Percentiles rank a stretch among this genome's conserved stretches.
These are phyloP conservation scores for Blastobotrys elegans DNA, from an alignment of 1,139 yeast genomes.

Conservation along the genomic window DNA sequence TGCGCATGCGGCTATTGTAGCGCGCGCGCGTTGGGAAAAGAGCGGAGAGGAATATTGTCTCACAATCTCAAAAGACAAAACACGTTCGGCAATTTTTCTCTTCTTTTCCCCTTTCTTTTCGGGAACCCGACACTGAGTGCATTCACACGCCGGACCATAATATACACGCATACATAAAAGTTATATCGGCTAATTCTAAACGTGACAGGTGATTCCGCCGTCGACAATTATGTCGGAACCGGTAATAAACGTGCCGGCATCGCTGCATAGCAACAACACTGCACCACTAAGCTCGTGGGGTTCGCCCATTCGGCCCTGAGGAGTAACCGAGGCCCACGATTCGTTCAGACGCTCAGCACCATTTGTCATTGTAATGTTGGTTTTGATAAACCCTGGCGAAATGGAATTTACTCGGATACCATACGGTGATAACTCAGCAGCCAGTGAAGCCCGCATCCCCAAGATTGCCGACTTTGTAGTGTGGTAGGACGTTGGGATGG, in stretches of 20 bases:
- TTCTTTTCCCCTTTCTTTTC: too few relatives aligned
- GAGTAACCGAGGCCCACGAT: slow-evolving; percentile 61
- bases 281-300: slow-evolving; percentile 79
- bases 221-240: slow-evolving; percentile 77
- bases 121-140: too few relatives aligned
- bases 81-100: too few relatives aligned
- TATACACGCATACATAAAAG: too few relatives aligned
- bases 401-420: slow-evolving; percentile 77
- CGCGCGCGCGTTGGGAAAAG: too few relatives aligned
- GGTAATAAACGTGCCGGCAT: slow-evolving; percentile 75
- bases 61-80: too few relatives aligned
- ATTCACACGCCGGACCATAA: too few relatives aligned
- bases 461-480: slow-evolving; percentile 82
- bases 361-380: slow-evolving; percentile 58
- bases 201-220: slow-evolving; percentile 65
- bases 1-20: too few relatives aligned
- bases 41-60: too few relatives aligned
- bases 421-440: slow-evolving; percentile 66
- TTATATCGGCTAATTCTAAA: too few relatives aligned
- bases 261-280: slow-evolving; percentile 63
- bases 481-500: slow-evolving; percentile 48
- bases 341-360: slow-evolving; percentile 50
- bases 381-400: slow-evolving; percentile 76
- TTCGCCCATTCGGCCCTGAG: slow-evolving; percentile 74
- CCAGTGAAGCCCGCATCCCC: slow-evolving; percentile 49